Evolutionary conservation across 495 filamentous ascomycete species (phyloP).

Genomic region (Neurospora sp.): DNA sequence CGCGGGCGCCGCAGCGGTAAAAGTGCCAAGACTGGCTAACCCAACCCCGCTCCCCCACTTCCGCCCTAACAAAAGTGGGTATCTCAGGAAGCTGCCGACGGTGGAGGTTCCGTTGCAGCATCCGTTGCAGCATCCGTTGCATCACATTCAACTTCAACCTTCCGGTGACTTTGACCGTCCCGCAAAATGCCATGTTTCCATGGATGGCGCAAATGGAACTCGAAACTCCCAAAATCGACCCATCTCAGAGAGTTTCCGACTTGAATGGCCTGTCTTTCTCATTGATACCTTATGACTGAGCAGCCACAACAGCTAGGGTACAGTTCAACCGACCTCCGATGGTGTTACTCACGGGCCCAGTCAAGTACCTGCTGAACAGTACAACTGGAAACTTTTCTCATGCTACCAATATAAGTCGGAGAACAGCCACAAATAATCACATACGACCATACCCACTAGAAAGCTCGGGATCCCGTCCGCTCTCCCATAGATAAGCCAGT

Average conservation of each 20-base stretch:
- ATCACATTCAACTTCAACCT: neutral
- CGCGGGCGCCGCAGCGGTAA: neutral
- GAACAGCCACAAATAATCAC: neutral
- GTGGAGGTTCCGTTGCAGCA: neutral
- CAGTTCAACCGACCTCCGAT: neutral
- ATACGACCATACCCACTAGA: conserved; percentile 38
- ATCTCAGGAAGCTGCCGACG: neutral
- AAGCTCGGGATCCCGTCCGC: conserved; percentile 40
- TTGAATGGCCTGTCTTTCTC: neutral
- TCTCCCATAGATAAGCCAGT: conserved; percentile 26
- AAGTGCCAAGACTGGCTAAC: neutral
- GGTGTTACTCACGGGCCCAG: neutral
- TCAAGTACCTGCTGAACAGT: neutral
- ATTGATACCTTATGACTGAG: neutral
- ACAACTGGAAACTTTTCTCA: neutral
- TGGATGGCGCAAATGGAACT: neutral
- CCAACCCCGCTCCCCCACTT: neutral
- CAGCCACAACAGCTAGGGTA: neutral
- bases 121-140: neutral
- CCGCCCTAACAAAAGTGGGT: neutral
- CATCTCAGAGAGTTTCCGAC: neutral
- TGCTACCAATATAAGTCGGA: neutral
- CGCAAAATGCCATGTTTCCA: neutral
- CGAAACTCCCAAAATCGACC: neutral
- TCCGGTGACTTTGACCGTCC: neutral